Conservation (phyloP, 345 rosid species). For the Euclidium syriacum region DNA sequence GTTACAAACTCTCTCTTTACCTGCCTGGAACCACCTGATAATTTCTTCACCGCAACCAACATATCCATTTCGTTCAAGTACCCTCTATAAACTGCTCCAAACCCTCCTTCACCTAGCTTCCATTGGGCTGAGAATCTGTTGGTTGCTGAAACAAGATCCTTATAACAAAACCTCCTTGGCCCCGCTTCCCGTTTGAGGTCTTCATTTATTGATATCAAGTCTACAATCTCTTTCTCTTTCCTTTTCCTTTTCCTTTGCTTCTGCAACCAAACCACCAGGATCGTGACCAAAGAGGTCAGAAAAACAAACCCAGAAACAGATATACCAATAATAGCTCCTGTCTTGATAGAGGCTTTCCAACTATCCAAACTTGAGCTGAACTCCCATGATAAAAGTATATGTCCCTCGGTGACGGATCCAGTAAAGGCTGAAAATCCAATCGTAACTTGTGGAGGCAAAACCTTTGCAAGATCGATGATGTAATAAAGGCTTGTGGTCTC, state of each 20-base stretch:
- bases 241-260: not conserved
- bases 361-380: conserved; percentile 29
- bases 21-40: conserved; percentile 34
- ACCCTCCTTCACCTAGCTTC: conserved; percentile 47
- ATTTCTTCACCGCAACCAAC: conserved; percentile 40
- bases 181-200: conserved; percentile 40
- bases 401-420: not conserved
- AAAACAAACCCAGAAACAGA: conserved; percentile 15
- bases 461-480: conserved; percentile 30
- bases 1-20: conserved; percentile 40
- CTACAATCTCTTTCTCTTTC: not conserved
- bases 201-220: conserved; percentile 27
- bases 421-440: conserved; percentile 43
- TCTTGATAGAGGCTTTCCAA: not conserved
- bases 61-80: conserved; percentile 20
- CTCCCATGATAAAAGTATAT: conserved; percentile 35
- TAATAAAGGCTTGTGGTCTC: conserved; percentile 31
- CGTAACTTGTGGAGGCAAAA: conserved; percentile 34
- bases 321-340: not conserved
- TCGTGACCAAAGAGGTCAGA: not conserved
- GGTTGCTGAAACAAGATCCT: conserved; percentile 35
- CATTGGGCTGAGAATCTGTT: conserved; percentile 30
- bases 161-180: conserved; percentile 33
- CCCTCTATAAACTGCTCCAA: conserved; percentile 27
- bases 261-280: not conserved